phyloP scores from a whole-genome alignment of 768 basidiomycete species.

The Amanita rimosa region DNA sequence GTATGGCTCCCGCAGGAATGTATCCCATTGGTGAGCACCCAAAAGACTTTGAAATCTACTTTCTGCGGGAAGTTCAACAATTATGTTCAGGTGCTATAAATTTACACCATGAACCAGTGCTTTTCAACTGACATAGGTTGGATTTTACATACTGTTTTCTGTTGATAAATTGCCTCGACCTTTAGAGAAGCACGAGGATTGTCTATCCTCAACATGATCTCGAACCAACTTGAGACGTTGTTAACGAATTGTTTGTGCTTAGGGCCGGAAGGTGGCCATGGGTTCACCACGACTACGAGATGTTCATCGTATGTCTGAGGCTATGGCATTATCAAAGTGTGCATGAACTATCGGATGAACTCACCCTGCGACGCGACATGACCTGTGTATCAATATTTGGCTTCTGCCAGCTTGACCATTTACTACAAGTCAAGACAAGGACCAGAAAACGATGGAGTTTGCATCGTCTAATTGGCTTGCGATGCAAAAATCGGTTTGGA shows the following conservation, averaged over 20 bases:
- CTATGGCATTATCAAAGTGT: neutral
- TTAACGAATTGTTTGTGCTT: neutral
- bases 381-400: neutral
- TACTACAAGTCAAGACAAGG: neutral
- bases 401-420: neutral
- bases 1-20: slow-evolving; percentile 6
- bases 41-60: slow-evolving; percentile 4
- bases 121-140: neutral
- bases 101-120: neutral
- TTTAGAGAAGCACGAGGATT: neutral
- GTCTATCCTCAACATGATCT: slow-evolving; percentile 1
- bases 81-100: slow-evolving; percentile 8
- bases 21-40: slow-evolving; percentile 8
- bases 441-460: neutral
- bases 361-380: neutral
- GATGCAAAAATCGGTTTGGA: slow-evolving; percentile 30
- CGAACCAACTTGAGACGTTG: slow-evolving; percentile 4
- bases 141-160: neutral
- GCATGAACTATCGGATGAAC: neutral
- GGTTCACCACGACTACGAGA: slow-evolving; percentile 2
- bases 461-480: slow-evolving; percentile 53
- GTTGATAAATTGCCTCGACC: slow-evolving; percentile 2
- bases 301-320: slow-evolving; percentile 1
- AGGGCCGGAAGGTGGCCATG: slow-evolving; percentile 4
- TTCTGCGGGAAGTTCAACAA: slow-evolving; percentile 9